Evolutionary conservation across 257 asterid genomes (phyloP).

Genomic region (Petunia axillaris): DNA sequence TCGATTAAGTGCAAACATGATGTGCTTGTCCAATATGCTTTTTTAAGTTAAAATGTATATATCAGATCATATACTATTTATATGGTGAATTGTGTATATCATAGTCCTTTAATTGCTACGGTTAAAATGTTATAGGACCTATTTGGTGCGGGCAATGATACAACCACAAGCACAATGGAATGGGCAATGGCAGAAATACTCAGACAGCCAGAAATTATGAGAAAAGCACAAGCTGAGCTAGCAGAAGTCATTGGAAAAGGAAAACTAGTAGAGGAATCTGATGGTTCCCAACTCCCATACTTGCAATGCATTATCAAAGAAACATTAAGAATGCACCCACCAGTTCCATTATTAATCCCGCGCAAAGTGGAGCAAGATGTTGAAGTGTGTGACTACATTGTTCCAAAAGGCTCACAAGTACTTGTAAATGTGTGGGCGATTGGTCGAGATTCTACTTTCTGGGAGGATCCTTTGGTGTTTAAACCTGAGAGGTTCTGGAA

Average conservation of each 20-base stretch:
- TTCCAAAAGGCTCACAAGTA: slow-evolving; percentile 27
- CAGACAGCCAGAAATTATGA: slow-evolving; percentile 23
- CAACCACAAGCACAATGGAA: slow-evolving; percentile 31
- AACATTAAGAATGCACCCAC: slow-evolving; percentile 39
- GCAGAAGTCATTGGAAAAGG: neutral
- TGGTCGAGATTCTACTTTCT: slow-evolving; percentile 35
- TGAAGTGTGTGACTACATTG: slow-evolving; percentile 5
- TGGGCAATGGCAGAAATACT: slow-evolving; percentile 37
- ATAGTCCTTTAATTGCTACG: too few species aligned
- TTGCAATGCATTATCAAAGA: slow-evolving; percentile 38
- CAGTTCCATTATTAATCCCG: slow-evolving; percentile 31
- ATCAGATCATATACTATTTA: too few species aligned
- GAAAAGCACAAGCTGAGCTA: slow-evolving; percentile 3
- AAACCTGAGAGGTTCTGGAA: slow-evolving; percentile 24
- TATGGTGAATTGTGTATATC: too few species aligned
- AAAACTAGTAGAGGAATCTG: neutral
- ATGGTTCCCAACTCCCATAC: slow-evolving; percentile 29
- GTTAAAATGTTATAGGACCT: neutral
- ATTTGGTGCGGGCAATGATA: slow-evolving; percentile 31
- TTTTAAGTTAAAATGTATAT: too few species aligned
- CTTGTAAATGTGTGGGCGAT: slow-evolving; percentile 40
- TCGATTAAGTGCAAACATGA: too few species aligned
- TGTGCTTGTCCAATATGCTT: too few species aligned
- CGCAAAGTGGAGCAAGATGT: slow-evolving; percentile 20
- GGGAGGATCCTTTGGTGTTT: slow-evolving; percentile 33